Conservation (phyloP, 2,329 filamentous ascomycete species). For the Microsporum canis region DNA sequence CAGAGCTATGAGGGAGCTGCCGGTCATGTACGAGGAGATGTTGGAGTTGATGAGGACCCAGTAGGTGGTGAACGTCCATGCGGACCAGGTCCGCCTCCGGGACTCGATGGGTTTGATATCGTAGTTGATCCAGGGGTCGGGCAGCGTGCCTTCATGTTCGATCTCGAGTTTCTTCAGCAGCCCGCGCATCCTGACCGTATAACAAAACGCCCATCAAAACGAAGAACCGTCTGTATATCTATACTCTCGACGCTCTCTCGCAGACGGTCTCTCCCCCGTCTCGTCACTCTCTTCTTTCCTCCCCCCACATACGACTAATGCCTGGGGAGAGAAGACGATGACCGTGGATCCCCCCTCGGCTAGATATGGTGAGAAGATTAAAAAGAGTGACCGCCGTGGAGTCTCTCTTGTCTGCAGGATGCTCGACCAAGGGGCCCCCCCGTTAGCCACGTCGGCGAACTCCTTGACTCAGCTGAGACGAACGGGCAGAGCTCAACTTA, state of each 20-base stretch:
- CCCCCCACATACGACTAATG: background rate
- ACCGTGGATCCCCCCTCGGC: background rate
- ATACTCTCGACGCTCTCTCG: no score
- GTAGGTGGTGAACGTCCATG: constrained; percentile 36
- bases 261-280: no score
- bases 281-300: no score
- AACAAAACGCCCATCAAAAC: background rate
- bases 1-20: constrained; percentile 26
- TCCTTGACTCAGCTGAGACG: no score
- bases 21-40: constrained; percentile 25
- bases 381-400: no score
- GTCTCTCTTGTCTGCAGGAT: no score
- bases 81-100: constrained; percentile 35
- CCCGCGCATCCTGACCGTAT: background rate
- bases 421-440: no score
- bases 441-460: no score
- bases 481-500: no score
- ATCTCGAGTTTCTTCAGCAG: constrained; percentile 17
- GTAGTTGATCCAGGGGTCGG: constrained; percentile 34
- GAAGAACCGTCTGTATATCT: no score
- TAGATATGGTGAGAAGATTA: background rate
- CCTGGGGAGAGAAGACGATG: background rate
- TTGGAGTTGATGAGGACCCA: constrained; percentile 40
- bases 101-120: constrained; percentile 41
- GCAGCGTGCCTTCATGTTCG: constrained; percentile 15